Conservation (phyloP, 2,329 filamentous ascomycete genomes). For the Fusarium secorum region DNA sequence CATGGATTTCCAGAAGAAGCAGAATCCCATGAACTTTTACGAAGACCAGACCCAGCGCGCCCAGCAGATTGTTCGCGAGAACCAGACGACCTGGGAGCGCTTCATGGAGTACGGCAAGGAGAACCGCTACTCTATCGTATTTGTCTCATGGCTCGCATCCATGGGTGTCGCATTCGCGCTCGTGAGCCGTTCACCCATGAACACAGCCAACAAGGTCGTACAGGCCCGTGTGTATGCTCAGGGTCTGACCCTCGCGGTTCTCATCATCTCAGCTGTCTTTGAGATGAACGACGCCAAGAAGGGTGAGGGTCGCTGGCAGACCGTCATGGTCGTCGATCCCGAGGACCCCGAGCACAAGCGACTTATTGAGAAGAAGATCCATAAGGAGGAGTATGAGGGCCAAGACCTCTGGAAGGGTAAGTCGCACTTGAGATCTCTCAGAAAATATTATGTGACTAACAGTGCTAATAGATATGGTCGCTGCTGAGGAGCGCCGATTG, state of each 20-base stretch:
- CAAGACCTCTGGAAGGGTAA: slow-evolving; percentile 93
- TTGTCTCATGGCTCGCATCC: slow-evolving; percentile 79
- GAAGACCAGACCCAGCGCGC: slow-evolving; percentile 68
- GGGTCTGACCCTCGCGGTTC: slow-evolving; percentile 83
- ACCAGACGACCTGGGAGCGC: slow-evolving; percentile 66
- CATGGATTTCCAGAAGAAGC: slow-evolving; percentile 70
- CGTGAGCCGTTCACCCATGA: slow-evolving; percentile 79
- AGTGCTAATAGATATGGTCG: slow-evolving; percentile 74
- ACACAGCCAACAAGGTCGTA: slow-evolving; percentile 84
- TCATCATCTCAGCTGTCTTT: slow-evolving; percentile 82
- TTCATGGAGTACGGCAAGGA: slow-evolving; percentile 76
- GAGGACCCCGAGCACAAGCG: slow-evolving; percentile 84
- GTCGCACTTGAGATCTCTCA: slow-evolving; percentile 34
- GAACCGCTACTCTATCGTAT: slow-evolving; percentile 88
- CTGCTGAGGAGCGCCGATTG: slow-evolving; percentile 73
- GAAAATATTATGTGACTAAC: slow-evolving; percentile 11
- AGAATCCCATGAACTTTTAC: slow-evolving; percentile 74
- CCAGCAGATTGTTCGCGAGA: slow-evolving; percentile 60
- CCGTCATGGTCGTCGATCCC: slow-evolving; percentile 80
- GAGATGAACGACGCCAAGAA: slow-evolving; percentile 80
- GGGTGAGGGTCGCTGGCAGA: slow-evolving; percentile 83
- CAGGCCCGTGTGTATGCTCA: slow-evolving; percentile 96
- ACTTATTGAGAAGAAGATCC: slow-evolving; percentile 84
- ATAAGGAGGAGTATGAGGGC: slow-evolving; percentile 85
- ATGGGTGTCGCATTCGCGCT: slow-evolving; percentile 79